A percentile compares a stretch with the other conserved stretches of the same genome.
Evolutionary conservation across 179 eudicot species (phyloP).

Genomic region (Heliamphora pulchella): DNA sequence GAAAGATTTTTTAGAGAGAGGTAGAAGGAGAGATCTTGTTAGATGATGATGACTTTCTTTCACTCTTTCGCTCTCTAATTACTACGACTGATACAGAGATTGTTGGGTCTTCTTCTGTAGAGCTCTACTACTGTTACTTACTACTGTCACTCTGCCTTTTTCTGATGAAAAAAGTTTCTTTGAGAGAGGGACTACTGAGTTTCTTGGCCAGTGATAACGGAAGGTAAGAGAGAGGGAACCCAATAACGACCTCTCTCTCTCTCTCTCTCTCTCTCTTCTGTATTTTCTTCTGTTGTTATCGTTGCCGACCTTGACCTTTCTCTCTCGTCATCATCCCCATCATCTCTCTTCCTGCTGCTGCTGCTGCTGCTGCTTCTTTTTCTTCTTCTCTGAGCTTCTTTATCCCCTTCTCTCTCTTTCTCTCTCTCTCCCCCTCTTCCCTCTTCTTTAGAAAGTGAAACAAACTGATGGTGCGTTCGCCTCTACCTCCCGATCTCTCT

Average conservation of each 20-base stretch:
- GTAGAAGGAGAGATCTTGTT: conserved; percentile 10
- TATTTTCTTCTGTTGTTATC: not conserved
- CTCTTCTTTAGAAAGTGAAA: conserved; percentile 19
- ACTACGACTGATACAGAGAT: conserved; percentile 5
- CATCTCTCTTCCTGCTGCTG: conserved; percentile 1
- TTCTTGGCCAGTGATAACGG: conserved; percentile 19
- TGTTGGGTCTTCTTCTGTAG: not conserved
- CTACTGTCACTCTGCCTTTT: conserved; percentile 21
- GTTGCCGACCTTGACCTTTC: conserved; percentile 20
- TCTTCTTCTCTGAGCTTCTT: conserved; percentile 13
- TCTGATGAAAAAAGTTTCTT: conserved; percentile 23
- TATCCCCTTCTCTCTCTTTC: conserved; percentile 14
- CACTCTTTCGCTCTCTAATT: not conserved
- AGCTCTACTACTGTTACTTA: conserved; percentile 19
- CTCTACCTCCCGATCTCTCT: conserved; percentile 11
- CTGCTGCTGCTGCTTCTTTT: conserved; percentile 4
- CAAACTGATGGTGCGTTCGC: conserved; percentile 17
- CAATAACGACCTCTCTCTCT: conserved; percentile 21
- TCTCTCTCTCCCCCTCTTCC: conserved; percentile 8
- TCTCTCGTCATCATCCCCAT: conserved; percentile 10
- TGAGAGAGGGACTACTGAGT: conserved; percentile 18
- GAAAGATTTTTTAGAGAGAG: conserved; percentile 11
- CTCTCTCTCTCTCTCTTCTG: not conserved
- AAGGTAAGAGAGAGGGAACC: conserved; percentile 15
- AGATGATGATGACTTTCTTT: not conserved